Evolutionary conservation across 176 grass and related monocot species (phyloP).

Genomic region (Oryza brachyantha): DNA sequence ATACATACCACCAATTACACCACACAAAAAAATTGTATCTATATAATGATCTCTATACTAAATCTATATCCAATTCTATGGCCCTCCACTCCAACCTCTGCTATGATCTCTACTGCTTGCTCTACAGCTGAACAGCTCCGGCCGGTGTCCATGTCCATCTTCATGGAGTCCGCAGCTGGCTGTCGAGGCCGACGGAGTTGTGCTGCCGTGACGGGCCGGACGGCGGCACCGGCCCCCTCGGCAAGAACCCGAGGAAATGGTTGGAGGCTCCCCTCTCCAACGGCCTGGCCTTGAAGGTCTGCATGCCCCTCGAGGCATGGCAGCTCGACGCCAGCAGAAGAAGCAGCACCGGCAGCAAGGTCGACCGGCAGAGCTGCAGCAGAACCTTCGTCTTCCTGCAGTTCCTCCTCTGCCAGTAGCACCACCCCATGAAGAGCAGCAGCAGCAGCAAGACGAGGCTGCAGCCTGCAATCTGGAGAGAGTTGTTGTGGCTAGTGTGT

Average conservation of each 20-base stretch:
- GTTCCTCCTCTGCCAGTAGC: conserved; percentile 7
- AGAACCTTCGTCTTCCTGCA: background rate
- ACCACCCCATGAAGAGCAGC: background rate
- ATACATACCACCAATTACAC: background rate
- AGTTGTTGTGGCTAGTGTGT: conserved; percentile 4
- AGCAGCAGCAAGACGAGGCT: background rate
- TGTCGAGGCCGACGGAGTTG: conserved; percentile 74
- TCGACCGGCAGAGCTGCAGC: conserved; percentile 9
- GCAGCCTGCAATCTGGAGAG: no score
- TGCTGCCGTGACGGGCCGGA: conserved; percentile 76
- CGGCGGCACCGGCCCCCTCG: conserved; percentile 49
- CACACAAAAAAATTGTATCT: background rate
- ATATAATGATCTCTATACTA: background rate
- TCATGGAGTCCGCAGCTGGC: conserved; percentile 39
- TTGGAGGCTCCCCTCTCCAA: conserved; percentile 36
- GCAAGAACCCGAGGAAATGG: conserved; percentile 67
- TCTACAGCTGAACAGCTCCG: background rate
- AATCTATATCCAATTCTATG: background rate
- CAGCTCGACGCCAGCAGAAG: conserved; percentile 34
- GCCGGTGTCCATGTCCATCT: background rate
- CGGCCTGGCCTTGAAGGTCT: conserved; percentile 53
- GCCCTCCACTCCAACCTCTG: no score
- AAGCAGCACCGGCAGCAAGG: conserved; percentile 34
- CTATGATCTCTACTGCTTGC: background rate
- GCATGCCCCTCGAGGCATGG: conserved; percentile 63